Evolutionary conservation across 371 early-diverging fungal species (phyloP), one percentile per base, ranked within the genome.

Genomic region (Umbelopsis sp.): DNA sequence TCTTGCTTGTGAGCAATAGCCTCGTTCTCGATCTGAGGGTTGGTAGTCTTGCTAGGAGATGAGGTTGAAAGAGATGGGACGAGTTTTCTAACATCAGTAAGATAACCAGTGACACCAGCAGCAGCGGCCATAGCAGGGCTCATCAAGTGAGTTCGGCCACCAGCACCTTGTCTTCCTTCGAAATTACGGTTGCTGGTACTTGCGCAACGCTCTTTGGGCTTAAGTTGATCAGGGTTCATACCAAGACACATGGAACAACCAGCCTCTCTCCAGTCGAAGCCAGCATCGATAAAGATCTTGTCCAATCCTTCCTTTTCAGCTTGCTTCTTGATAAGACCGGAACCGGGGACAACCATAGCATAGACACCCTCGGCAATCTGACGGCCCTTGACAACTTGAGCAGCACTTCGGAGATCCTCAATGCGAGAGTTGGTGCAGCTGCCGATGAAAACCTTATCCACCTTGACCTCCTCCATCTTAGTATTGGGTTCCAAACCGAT

Each of bases 241-340:
- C 91, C 91, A 25, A 90, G 78, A 74, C 91, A 90, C 91, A 90
- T 90, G 46, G 87, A 87, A 71, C 91, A 90, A 45, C 91, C 91
- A 51, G 91, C 89, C 66, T 90, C 91, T 69, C 91, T 79, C 89
- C 89, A 90, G 70, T 90, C 91, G 73, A 88, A 90, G 9, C 89
- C 89, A 69, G 91, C 91, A 41, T 87, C 86, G 48, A 71, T 86
- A 73, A 90, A 87, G 66, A 90, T 81, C 74, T 77, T 74, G 69
- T 87, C 89, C 65, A 90, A 75, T 16, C 91, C 91, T 74, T 90
- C 91, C 35, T 83, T 83, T 70, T 90, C 91, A 48, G 89, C 89
- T 71, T 90, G 91, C 53, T 78, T 73, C 79, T 90, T 90, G 63
- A 90, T 80, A 5, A 90, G 73, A 63, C 91, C 91, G 4, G 91